Evolutionary conservation across 805 yeast species (phyloP), one percentile per base, ranked within the genome.

Genomic region (Candida ipomoeae): DNA sequence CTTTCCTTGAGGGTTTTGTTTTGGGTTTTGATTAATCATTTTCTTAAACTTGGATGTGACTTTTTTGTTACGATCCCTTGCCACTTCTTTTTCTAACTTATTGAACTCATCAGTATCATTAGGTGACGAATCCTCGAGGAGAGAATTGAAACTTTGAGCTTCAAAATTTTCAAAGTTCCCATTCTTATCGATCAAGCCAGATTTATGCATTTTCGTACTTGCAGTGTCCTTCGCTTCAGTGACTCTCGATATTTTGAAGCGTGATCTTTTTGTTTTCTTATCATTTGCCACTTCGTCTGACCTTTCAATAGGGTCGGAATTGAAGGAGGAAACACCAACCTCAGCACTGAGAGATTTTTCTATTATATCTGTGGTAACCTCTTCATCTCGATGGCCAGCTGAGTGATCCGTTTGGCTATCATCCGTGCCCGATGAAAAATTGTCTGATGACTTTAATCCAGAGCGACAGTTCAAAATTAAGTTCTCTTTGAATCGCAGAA

Each of bases 401-500:
- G n/a, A 10, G 10, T 4, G 13, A 14, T 15, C 31, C 10, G 14
- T n/a, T 42, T 32, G 45, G n/a, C 11, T 7, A 3, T 42, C 31
- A 6, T 33, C 20, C 10, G 6, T 17, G 20, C 11, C 20, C 31
- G 18, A 20, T n/a, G 29, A 33, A 21, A 18, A 18, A 21, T 20
- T 44, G 20, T 36, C 26, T 48, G 36, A 31, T 31, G 32, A 31
- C 8, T 21, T 46, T 34, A n/a, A 32, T 32, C 10, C 45, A 20
- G 38, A 42, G 29, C 45, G 45, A 10, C 35, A 15, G 7, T 51
- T 14, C 3, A 35, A 54, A 35, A 49, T 58, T 50, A 34, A 52
- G 44, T 54, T 48, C 48, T 57, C 62, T 49, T 44, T 57, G 51
- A 57, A 63, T 48, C 46, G 58, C 58, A 50, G 63, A 11, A 56